Evolutionary conservation across 202 grass and related monocot genomes (phyloP).

Genomic region (Carex arenaria): DNA sequence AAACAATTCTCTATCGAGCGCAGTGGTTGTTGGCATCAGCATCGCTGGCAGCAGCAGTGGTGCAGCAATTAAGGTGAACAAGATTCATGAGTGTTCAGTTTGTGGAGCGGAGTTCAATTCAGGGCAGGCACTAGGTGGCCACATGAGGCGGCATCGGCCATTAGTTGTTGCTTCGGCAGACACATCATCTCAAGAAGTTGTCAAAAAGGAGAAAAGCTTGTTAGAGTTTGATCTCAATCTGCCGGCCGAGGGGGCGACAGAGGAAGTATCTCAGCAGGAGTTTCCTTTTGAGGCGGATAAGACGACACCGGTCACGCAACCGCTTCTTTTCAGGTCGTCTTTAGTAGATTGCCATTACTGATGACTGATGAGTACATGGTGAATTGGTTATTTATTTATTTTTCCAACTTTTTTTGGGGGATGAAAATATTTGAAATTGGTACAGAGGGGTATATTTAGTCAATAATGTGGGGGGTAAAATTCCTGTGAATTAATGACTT

Average conservation of each 20-base stretch:
- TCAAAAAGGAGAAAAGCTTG: conserved; percentile 53
- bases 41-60: not conserved
- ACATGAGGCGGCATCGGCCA: conserved; percentile 89
- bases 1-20: not conserved
- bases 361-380: conserved; percentile 43
- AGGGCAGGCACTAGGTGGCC: conserved; percentile 84
- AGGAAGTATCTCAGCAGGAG: conserved; percentile 11
- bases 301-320: not conserved
- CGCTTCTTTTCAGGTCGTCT: conserved; percentile 33
- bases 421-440: conserved; percentile 24
- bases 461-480: conserved; percentile 6
- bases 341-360: conserved; percentile 79
- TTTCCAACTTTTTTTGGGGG: conserved; percentile 4
- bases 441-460: conserved; percentile 13
- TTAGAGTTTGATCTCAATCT: conserved; percentile 76
- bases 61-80: conserved; percentile 15
- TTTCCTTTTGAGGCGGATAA: conserved; percentile 17
- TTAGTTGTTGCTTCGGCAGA: conserved; percentile 28
- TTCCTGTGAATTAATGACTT: conserved; percentile 12
- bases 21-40: not conserved
- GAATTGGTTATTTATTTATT: conserved; percentile 30
- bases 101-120: conserved; percentile 87
- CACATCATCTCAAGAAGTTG: conserved; percentile 11
- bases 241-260: conserved; percentile 54
- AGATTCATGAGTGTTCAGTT: conserved; percentile 82